phyloP scores from a whole-genome alignment of 139 green algal species.

The Penium margaritaceum region DNA sequence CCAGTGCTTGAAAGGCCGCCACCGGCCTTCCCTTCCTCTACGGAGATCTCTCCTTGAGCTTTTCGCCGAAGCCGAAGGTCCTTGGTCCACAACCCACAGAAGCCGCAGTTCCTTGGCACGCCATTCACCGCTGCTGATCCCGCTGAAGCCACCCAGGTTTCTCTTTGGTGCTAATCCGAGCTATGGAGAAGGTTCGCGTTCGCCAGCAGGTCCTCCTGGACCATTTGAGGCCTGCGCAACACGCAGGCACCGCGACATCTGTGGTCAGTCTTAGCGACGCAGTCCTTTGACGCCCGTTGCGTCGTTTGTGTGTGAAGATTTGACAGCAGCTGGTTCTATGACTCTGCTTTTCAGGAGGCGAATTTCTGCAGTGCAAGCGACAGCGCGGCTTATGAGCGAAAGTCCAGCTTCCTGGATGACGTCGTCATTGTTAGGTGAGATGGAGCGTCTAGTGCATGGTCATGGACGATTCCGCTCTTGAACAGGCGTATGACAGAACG shows the following conservation, averaged over 20 bases:
- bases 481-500: neutral
- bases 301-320: neutral
- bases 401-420: slow-evolving; percentile 33
- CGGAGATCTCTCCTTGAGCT: neutral
- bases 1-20: neutral
- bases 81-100: no score
- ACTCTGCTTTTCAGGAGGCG: slow-evolving; percentile 41
- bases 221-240: slow-evolving; percentile 43
- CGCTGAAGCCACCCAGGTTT: no score
- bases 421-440: slow-evolving; percentile 45
- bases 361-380: slow-evolving; percentile 69
- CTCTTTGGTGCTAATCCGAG: no score
- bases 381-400: slow-evolving; percentile 67
- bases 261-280: neutral
- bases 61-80: no score
- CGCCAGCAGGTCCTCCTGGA: slow-evolving; percentile 51
- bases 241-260: no score
- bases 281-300: neutral
- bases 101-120: no score
- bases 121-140: no score
- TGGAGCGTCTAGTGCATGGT: neutral
- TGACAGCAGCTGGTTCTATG: neutral
- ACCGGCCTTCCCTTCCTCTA: neutral
- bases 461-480: neutral
- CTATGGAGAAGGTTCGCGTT: slow-evolving; percentile 35